phyloP scores from a whole-genome alignment of 2,329 filamentous ascomycete genomes.

The Penicillium sp. region DNA sequence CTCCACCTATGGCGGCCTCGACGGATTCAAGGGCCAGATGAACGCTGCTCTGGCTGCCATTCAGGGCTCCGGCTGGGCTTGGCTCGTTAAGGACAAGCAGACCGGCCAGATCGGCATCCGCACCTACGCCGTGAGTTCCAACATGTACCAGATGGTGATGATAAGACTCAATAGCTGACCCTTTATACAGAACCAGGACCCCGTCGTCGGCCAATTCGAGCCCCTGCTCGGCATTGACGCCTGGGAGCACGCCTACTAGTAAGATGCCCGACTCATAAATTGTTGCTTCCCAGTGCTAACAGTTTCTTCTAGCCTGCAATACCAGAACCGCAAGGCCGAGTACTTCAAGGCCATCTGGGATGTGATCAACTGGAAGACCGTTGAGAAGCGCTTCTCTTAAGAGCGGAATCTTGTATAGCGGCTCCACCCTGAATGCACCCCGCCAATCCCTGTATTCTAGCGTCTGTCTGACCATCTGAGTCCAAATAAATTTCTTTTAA shows the following conservation, averaged over 20 bases:
- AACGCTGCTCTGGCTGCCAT: constrained; percentile 60
- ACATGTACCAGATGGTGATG: neutral
- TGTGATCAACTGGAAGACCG: constrained; percentile 91
- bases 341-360: constrained; percentile 94
- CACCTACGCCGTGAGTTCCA: constrained; percentile 56
- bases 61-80: constrained; percentile 61
- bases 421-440: constrained; percentile 1
- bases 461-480: constrained; percentile 10
- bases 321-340: constrained; percentile 94
- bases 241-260: constrained; percentile 95
- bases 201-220: constrained; percentile 74
- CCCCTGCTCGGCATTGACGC: constrained; percentile 87
- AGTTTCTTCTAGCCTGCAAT: constrained; percentile 60
- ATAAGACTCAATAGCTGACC: constrained; percentile 5
- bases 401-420: constrained; percentile 13
- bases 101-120: constrained; percentile 54
- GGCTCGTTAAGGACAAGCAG: constrained; percentile 59
- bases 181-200: constrained; percentile 66
- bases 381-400: constrained; percentile 67
- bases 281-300: constrained; percentile 14
- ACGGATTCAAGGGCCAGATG: constrained; percentile 58
- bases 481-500: neutral
- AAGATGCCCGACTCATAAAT: constrained; percentile 24
- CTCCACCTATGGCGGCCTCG: constrained; percentile 54
- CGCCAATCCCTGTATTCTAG: constrained; percentile 18